These are phyloP conservation scores for Passiflora organensis DNA, from an alignment of 345 rosid species.

Conservation along the genomic window DNA sequence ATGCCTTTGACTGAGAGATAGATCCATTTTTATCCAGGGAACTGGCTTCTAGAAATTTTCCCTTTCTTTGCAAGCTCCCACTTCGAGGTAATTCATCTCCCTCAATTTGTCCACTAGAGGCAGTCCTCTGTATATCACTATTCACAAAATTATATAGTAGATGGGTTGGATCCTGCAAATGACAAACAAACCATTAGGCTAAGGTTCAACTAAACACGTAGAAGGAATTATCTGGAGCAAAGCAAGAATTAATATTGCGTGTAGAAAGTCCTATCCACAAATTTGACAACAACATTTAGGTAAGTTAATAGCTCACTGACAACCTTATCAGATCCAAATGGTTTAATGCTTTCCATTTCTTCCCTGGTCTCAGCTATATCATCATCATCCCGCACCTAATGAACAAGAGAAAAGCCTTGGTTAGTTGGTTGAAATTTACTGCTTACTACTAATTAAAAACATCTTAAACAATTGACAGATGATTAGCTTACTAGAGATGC, in stretches of 20 bases:
- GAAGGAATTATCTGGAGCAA: slow-evolving; percentile 2
- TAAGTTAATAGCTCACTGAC: slow-evolving; percentile 3
- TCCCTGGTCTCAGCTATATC: slow-evolving; percentile 52
- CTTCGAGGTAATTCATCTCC: slow-evolving; percentile 28
- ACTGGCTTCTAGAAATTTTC: slow-evolving; percentile 38
- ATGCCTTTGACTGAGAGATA: slow-evolving; percentile 39
- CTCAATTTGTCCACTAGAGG: slow-evolving; percentile 22
- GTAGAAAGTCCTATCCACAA: not conserved
- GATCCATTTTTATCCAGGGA: slow-evolving; percentile 41
- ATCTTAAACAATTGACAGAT: slow-evolving; percentile 1
- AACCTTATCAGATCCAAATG: slow-evolving; percentile 44
- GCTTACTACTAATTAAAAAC: slow-evolving; percentile 6
- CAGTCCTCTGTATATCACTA: slow-evolving; percentile 32
- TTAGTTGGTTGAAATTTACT: slow-evolving; percentile 11
- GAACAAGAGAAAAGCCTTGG: slow-evolving; percentile 16
- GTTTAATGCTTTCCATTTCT: slow-evolving; percentile 48
- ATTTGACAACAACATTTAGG: not conserved
- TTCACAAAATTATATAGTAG: slow-evolving; percentile 21
- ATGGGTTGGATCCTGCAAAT: slow-evolving; percentile 30
- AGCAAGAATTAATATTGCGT: not conserved
- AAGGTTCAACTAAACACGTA: not conserved
- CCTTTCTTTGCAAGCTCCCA: slow-evolving; percentile 44
- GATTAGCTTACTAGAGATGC: slow-evolving; percentile 71
- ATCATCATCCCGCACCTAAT: slow-evolving; percentile 76
- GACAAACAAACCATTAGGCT: slow-evolving; percentile 13